These are phyloP conservation scores for Jamesozyma gamospora DNA, from an alignment of 805 yeast species.

Conservation along the genomic window DNA sequence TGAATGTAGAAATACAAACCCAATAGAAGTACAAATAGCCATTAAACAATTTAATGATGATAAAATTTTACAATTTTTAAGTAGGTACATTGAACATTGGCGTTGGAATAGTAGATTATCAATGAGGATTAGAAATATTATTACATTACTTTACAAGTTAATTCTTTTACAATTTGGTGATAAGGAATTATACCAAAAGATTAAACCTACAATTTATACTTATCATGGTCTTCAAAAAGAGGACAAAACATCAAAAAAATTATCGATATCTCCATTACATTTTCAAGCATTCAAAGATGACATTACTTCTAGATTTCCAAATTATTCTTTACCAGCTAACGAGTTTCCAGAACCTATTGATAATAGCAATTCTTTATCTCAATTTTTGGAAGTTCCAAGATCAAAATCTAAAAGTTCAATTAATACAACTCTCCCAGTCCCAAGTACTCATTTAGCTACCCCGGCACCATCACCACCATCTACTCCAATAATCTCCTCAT, in stretches of 20 bases:
- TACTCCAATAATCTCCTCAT: slow-evolving; percentile 32
- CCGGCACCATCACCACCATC: slow-evolving; percentile 80
- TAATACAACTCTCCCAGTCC: slow-evolving; percentile 22
- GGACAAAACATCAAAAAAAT: slow-evolving; percentile 20
- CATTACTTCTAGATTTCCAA: slow-evolving; percentile 63
- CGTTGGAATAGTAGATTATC: slow-evolving; percentile 41
- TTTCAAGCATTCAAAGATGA: slow-evolving; percentile 74
- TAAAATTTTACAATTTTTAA: slow-evolving; percentile 35
- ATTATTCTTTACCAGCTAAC: slow-evolving; percentile 45
- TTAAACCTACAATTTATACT: slow-evolving; percentile 39
- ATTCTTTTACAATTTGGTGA: slow-evolving; percentile 58
- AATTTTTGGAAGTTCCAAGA: slow-evolving; percentile 48
- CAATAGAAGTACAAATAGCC: slow-evolving; percentile 2
- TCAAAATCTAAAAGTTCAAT: slow-evolving; percentile 31
- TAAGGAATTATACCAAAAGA: slow-evolving; percentile 28
- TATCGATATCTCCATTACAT: slow-evolving; percentile 70
- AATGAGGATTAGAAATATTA: slow-evolving; percentile 47
- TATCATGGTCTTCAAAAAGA: slow-evolving; percentile 30
- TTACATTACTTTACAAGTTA: slow-evolving; percentile 44
- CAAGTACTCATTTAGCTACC: slow-evolving; percentile 49
- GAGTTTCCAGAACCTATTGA: slow-evolving; percentile 38
- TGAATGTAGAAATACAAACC: slow-evolving; percentile 10
- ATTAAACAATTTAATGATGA: slow-evolving; percentile 11
- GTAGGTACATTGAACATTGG: slow-evolving; percentile 53
- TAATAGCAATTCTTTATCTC: slow-evolving; percentile 46